Evolutionary conservation across 1,284 basidiomycete species (phyloP).

Genomic region (Ustilago vetiveriae): DNA sequence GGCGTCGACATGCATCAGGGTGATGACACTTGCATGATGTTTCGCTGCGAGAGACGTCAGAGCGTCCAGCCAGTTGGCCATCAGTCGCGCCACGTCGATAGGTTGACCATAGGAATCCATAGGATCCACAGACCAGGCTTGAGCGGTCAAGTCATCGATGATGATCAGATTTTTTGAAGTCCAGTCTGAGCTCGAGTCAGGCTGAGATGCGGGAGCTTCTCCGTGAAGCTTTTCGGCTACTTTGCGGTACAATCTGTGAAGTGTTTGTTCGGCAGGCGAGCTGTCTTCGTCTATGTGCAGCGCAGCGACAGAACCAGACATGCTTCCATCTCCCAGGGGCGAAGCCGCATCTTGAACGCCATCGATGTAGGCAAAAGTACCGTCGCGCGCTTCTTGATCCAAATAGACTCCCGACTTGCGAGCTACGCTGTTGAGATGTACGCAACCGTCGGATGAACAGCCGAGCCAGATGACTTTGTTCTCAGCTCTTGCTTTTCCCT

Average conservation of each 20-base stretch:
- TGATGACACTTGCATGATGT: constrained; percentile 32
- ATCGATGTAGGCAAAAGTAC: constrained; percentile 37
- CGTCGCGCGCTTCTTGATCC: constrained; percentile 26
- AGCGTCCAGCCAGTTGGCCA: constrained; percentile 33
- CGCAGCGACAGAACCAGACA: not conserved
- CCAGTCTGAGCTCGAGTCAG: constrained; percentile 3
- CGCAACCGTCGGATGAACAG: constrained; percentile 36
- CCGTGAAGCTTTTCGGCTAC: constrained; percentile 14
- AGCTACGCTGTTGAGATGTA: constrained; percentile 37
- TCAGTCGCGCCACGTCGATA: constrained; percentile 8
- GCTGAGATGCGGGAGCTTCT: not conserved
- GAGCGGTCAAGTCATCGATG: constrained; percentile 42
- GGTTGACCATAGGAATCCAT: constrained; percentile 5
- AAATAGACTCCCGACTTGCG: constrained; percentile 45
- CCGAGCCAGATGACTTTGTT: constrained; percentile 49
- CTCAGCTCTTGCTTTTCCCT: constrained; percentile 15
- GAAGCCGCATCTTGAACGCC: constrained; percentile 1
- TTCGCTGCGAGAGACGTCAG: constrained; percentile 26
- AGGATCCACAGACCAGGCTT: constrained; percentile 37
- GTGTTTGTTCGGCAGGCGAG: not conserved
- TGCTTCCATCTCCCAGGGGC: not conserved
- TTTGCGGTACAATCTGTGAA: constrained; percentile 8
- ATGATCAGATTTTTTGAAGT: constrained; percentile 25
- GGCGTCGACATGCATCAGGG: constrained; percentile 47
- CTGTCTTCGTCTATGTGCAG: not conserved